Percentiles rank a stretch among this genome's conserved stretches.
phyloP scores from a whole-genome alignment of 2,329 filamentous ascomycete genomes.

The Lecanicillium sp. region DNA sequence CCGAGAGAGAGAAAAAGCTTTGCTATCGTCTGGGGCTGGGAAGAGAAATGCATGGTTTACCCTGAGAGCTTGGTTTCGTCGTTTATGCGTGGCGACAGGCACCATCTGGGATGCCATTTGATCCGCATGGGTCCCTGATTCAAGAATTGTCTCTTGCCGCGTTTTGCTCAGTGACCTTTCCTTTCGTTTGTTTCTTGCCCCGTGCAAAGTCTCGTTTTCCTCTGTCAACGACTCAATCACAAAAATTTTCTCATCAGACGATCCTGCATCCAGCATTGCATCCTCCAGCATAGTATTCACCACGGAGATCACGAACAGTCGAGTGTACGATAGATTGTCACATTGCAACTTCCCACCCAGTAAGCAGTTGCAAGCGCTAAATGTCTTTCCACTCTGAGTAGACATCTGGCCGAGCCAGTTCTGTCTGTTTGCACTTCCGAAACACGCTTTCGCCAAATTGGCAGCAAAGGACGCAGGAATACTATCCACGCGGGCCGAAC shows the following conservation, averaged over 20 bases:
- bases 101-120: neutral
- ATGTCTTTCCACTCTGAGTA: constrained; percentile 6
- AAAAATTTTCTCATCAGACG: too few species aligned
- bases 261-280: too few species aligned
- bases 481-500: too few species aligned
- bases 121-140: constrained; percentile 8
- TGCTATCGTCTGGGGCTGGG: neutral
- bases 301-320: too few species aligned
- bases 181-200: constrained; percentile 1
- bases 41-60: neutral
- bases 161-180: neutral
- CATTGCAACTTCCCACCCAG: too few species aligned
- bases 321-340: too few species aligned
- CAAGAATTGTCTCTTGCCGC: constrained; percentile 1
- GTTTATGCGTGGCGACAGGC: constrained; percentile 10
- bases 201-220: neutral
- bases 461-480: too few species aligned
- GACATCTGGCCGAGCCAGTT: constrained; percentile 10
- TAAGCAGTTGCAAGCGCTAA: neutral
- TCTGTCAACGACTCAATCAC: neutral
- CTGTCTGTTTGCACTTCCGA: neutral
- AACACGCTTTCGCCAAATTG: too few species aligned
- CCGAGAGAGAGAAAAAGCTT: neutral
- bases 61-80: constrained; percentile 7
- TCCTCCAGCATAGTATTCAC: too few species aligned